phyloP scores from a whole-genome alignment of 148 eudicot species.

The Talinum fruticosum region DNA sequence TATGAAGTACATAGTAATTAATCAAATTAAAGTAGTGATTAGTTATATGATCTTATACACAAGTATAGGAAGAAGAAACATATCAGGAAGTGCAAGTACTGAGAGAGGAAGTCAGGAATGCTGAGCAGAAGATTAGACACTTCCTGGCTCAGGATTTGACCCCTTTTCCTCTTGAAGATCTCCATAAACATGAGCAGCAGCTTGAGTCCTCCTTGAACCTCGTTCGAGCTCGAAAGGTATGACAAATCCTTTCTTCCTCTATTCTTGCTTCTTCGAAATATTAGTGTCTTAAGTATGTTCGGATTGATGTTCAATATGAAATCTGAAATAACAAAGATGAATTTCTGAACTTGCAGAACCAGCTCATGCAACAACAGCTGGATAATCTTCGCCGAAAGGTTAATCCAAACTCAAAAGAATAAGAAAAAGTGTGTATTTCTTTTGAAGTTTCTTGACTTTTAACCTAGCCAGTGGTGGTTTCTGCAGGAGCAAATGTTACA shows the following conservation, averaged over 20 bases:
- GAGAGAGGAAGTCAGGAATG: slow-evolving; percentile 42
- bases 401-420: too few relatives aligned
- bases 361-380: slow-evolving; percentile 44
- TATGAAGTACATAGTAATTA: too few relatives aligned
- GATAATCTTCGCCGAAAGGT: slow-evolving; percentile 47
- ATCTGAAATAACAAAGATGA: neutral
- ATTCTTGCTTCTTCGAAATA: too few relatives aligned
- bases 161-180: slow-evolving; percentile 45
- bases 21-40: too few relatives aligned
- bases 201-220: slow-evolving; percentile 52
- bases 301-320: too few relatives aligned
- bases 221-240: slow-evolving; percentile 74
- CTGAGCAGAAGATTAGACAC: slow-evolving; percentile 50
- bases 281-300: too few relatives aligned
- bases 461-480: neutral
- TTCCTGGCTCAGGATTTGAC: slow-evolving; percentile 65
- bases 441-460: too few relatives aligned
- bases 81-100: slow-evolving; percentile 43
- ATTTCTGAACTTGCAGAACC: slow-evolving; percentile 29
- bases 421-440: too few relatives aligned
- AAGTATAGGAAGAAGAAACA: slow-evolving; percentile 47
- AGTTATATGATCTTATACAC: neutral
- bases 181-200: slow-evolving; percentile 52
- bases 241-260: too few relatives aligned
- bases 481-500: slow-evolving; percentile 37